Conservation (phyloP, 176 grass and related monocot genomes). For the Triticum turgidum region DNA sequence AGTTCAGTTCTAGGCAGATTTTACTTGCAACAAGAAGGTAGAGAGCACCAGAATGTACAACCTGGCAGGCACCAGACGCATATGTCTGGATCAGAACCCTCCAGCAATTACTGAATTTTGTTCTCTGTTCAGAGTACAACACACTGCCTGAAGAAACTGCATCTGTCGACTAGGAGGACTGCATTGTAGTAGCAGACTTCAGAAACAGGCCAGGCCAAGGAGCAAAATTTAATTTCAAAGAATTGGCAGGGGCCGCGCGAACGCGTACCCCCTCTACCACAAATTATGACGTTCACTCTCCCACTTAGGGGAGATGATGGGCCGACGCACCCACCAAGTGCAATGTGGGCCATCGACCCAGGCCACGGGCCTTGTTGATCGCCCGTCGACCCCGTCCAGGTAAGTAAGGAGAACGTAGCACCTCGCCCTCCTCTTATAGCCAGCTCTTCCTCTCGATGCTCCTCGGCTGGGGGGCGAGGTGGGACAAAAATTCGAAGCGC, state of each 20-base stretch:
- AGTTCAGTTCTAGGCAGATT: too few relatives aligned
- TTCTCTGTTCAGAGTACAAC: too few relatives aligned
- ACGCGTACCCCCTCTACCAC: slow-evolving; percentile 46
- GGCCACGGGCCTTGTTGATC: neutral
- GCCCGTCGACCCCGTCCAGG: slow-evolving; percentile 38
- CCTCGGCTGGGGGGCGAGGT: neutral
- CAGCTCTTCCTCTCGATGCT: neutral
- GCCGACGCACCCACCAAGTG: slow-evolving; percentile 27
- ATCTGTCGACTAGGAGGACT: too few relatives aligned
- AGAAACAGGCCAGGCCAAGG: too few relatives aligned
- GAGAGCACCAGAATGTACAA: too few relatives aligned
- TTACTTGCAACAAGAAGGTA: too few relatives aligned
- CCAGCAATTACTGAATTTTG: too few relatives aligned
- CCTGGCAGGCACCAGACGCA: too few relatives aligned
- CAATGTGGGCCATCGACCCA: slow-evolving; percentile 30
- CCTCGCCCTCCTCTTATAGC: neutral
- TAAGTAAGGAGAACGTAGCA: slow-evolving; percentile 8
- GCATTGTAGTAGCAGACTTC: too few relatives aligned
- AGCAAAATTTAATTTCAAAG: too few relatives aligned
- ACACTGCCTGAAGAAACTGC: too few relatives aligned
- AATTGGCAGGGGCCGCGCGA: slow-evolving; percentile 52
- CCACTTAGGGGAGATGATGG: slow-evolving; percentile 50
- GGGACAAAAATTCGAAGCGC: neutral
- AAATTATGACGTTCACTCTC: slow-evolving; percentile 67
- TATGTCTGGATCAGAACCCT: too few relatives aligned